A percentile compares a stretch with the other conserved stretches of the same genome.
Evolutionary conservation across 495 filamentous ascomycete species (phyloP).

Genomic region (Hypoxylon perforatum): DNA sequence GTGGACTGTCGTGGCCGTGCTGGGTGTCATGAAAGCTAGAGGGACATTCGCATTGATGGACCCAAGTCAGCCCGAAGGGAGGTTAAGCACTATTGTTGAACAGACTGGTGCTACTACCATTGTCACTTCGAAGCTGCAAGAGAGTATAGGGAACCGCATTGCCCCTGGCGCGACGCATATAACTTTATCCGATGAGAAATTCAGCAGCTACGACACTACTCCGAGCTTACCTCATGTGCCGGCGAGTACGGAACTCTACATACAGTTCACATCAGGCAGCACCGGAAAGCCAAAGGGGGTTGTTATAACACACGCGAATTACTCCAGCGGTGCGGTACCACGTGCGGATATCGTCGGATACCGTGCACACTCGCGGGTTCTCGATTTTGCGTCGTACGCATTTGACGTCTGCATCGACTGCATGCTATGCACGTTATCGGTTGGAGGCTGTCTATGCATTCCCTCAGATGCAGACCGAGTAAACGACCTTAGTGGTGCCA

Average conservation of each 20-base stretch:
- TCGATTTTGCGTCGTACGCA: constrained; percentile 63
- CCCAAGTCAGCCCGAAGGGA: constrained; percentile 56
- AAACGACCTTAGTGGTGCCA: constrained; percentile 55
- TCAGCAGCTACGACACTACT: constrained; percentile 17
- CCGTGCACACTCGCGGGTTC: constrained; percentile 50
- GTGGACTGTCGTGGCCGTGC: constrained; percentile 61
- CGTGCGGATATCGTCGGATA: constrained; percentile 54
- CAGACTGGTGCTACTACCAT: constrained; percentile 60
- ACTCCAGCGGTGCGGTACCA: constrained; percentile 54
- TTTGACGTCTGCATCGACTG: constrained; percentile 65
- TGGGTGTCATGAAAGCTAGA: constrained; percentile 67
- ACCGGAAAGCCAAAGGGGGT: constrained; percentile 62
- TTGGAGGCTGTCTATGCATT: constrained; percentile 74
- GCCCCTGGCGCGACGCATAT: constrained; percentile 43
- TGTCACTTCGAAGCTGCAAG: constrained; percentile 62
- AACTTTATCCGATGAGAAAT: constrained; percentile 26
- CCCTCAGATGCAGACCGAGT: constrained; percentile 63
- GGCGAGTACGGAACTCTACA: constrained; percentile 49
- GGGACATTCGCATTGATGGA: constrained; percentile 56
- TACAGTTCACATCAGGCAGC: constrained; percentile 61
- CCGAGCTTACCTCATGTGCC: constrained; percentile 40
- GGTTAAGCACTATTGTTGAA: constrained; percentile 65
- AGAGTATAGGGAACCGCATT: constrained; percentile 44
- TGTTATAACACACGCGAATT: constrained; percentile 55
- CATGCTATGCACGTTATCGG: constrained; percentile 60